Evolutionary conservation across 2,329 filamentous ascomycete species (phyloP), one percentile per base, ranked within the genome.

Genomic region (Macroventuria anomochaeta): DNA sequence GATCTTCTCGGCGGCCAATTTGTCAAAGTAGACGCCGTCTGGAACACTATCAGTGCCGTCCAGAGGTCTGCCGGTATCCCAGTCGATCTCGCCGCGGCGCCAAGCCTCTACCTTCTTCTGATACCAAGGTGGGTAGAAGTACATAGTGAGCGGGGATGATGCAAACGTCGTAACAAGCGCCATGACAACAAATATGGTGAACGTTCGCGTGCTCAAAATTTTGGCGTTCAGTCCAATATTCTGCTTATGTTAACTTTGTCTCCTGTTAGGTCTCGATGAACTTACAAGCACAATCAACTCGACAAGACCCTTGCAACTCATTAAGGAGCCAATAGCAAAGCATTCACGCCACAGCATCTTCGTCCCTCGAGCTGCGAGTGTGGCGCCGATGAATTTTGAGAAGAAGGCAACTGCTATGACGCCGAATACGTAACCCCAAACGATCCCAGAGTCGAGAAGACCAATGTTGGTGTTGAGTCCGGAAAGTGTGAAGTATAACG

Each of bases 291-390:
- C 93, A 72, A 97, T 97, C 46, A 97, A 79, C 73, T 97, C 93
- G 0, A 97, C 93, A 8, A 97, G 81, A 66, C 93, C 93, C 75
- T 97, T 97, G 75, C 93, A 97, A 76, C 91, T 96, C 93, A 97
- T 97, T 65, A 97, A 77, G 13, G 88, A 86, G 12, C 93, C 93
- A 62, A 97, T 95, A 1, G 91, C 86, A 26, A 96, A 84, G 52
- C 89, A 93, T 73, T 97, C 93, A 54, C 93, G 85, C 93, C 93
- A 97, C 1, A 96, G 83, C 43, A 97, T 80, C 21, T 89, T 91
- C 64, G 86, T 90, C 3, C 85, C 69, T 29, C 86, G 84, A 0
- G 93, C 92, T 7, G 93, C 91, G 1, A 96, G 53, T 0, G 91
- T 87, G 15, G 91, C 92, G 34, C 93, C 93, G 11, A 88, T 79